A percentile compares a stretch with the other conserved stretches of the same genome.
Conservation (phyloP, 1,284 basidiomycete species). For the Wolfiporia cocos region DNA sequence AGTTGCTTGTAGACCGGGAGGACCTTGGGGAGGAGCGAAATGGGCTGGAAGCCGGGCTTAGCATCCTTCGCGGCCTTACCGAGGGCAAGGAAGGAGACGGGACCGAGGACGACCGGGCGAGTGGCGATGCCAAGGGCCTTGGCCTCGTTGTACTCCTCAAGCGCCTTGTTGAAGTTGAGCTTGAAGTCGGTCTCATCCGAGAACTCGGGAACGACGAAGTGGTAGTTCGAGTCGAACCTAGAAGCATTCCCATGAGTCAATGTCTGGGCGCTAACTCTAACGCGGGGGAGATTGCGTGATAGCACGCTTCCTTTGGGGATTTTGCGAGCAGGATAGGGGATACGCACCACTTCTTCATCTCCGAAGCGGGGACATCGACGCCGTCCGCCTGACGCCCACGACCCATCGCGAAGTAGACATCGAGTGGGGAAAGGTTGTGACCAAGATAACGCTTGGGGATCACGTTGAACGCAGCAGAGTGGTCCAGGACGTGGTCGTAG, state of each 20-base stretch:
- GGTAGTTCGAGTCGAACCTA: conserved; percentile 99
- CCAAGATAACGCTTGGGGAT: conserved; percentile 94
- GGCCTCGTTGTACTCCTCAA: conserved; percentile 95
- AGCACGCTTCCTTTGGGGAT: too few species aligned
- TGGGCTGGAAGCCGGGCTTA: conserved; percentile 81
- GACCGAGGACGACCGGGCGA: conserved; percentile 95
- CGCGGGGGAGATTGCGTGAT: conserved; percentile 3
- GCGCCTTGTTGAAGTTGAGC: conserved; percentile 92
- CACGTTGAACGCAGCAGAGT: conserved; percentile 94
- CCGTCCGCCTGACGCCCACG: conserved; percentile 94
- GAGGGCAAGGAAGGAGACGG: conserved; percentile 92
- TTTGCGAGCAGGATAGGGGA: background rate
- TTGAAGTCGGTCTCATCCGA: conserved; percentile 92
- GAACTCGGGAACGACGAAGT: conserved; percentile 98
- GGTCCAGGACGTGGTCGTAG: conserved; percentile 99
- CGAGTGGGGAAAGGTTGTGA: conserved; percentile 84
- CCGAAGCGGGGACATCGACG: conserved; percentile 95
- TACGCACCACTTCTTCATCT: conserved; percentile 97
- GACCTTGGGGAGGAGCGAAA: conserved; percentile 87
- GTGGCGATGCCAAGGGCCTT: conserved; percentile 87
- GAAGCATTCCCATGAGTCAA: conserved; percentile 7
- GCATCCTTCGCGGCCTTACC: conserved; percentile 91
- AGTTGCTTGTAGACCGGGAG: conserved; percentile 92
- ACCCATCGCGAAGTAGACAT: conserved; percentile 98
- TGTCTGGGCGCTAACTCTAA: conserved; percentile 4